Evolutionary conservation across 371 early-diverging fungal genomes (phyloP), one percentile per base, ranked within the genome.

Genomic region (Massospora cicadina): DNA sequence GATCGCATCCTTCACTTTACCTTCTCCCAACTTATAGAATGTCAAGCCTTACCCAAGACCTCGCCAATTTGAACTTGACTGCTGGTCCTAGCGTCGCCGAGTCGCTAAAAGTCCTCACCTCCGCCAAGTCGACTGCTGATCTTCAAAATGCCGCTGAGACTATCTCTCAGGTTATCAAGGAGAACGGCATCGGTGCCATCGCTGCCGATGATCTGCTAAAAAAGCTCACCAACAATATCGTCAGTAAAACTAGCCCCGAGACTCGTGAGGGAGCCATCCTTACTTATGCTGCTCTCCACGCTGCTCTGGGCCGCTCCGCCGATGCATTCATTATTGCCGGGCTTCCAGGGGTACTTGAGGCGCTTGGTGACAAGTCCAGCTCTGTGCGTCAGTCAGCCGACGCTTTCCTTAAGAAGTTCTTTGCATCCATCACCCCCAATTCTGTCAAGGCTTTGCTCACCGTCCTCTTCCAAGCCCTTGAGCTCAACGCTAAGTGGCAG

Each of bases 401-500:
- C 21, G 70, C 70, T 55, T 77, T 80, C 68, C 70, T 71, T 65
- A 73, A 73, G 61, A 74, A 72, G 23, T 66, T 82, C 67, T 67
- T 77, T 69, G 70, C 70, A 54, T 69, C 72, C 54, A 68, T 72
- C 33, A 73, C 72, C 65, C 67, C 75, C 17, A 70, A 75, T 58
- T 75, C 79, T 54, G 73, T 76, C 63, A 68, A 64, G 13, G 69
- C 72, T 66, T 62, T 78, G 54, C 71, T 81, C 62, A 81, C 83
- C 33, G 68, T 74, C 65, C 72, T 83, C 65, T 78, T 71, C 68
- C 77, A 79, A 53, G 76, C 75, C 67, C 75, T 76, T 70, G 74
- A 70, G 69, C 60, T 60, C 60, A 73, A 79, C 72, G 75, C 75
- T 58, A 83, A 81, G 71, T 83, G 83, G 83, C 81, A 83, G 67